A percentile compares a stretch with the other conserved stretches of the same genome.
Evolutionary conservation across 2,329 filamentous ascomycete species (phyloP).

Genomic region (Chaetomiaceae sp.): DNA sequence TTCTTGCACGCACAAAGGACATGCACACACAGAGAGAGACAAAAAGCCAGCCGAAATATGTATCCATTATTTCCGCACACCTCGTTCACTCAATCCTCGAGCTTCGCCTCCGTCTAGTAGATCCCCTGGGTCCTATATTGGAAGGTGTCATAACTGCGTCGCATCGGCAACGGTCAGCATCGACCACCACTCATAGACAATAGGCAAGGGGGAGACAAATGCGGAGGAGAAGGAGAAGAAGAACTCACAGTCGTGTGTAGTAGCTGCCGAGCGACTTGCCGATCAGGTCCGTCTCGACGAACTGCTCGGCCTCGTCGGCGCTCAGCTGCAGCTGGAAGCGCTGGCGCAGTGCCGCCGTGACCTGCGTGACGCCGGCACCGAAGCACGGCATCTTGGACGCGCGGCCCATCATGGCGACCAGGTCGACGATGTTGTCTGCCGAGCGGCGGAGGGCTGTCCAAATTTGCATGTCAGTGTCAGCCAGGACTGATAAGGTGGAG

Average conservation of each 20-base stretch:
- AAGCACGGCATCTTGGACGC: slow-evolving; percentile 84
- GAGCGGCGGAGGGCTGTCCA: slow-evolving; percentile 62
- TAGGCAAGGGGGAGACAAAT: not conserved
- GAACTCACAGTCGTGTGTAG: slow-evolving; percentile 71
- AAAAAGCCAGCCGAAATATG: no score
- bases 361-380: slow-evolving; percentile 64
- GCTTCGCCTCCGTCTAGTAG: slow-evolving; percentile 48
- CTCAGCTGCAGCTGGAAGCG: slow-evolving; percentile 78
- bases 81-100: no score
- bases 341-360: slow-evolving; percentile 62
- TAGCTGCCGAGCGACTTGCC: slow-evolving; percentile 80
- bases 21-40: no score
- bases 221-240: no score
- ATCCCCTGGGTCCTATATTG: slow-evolving; percentile 85
- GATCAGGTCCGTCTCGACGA: slow-evolving; percentile 73
- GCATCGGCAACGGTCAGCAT: slow-evolving; percentile 5
- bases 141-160: slow-evolving; percentile 70
- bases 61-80: no score
- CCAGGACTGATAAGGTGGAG: not conserved
- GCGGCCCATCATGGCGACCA: slow-evolving; percentile 78
- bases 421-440: slow-evolving; percentile 72
- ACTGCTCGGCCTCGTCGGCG: slow-evolving; percentile 72
- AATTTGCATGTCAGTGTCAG: no score
- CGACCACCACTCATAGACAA: no score
- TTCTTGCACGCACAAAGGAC: no score